Conservation (phyloP, 495 filamentous ascomycete genomes). For the Neurospora sp. region DNA sequence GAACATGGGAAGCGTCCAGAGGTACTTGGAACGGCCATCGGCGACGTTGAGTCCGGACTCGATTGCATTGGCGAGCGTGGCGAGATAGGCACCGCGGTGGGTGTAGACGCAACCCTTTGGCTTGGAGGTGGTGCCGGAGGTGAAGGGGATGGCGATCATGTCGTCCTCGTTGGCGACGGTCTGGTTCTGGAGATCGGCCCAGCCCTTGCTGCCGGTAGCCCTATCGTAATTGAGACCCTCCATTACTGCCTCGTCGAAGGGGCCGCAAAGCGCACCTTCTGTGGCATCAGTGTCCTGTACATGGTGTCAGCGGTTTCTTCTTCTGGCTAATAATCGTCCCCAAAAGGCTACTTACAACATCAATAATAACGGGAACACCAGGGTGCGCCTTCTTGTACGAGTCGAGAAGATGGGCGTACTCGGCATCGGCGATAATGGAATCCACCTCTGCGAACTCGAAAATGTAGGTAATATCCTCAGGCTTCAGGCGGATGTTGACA, state of each 20-base stretch:
- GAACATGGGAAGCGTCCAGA: constrained; percentile 92
- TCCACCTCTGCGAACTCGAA: constrained; percentile 79
- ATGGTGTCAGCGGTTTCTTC: constrained; percentile 1
- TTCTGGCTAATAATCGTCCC: background rate
- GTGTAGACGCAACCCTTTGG: constrained; percentile 95
- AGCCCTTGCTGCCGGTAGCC: constrained; percentile 53
- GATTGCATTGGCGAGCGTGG: constrained; percentile 72
- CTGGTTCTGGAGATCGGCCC: constrained; percentile 64
- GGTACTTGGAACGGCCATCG: constrained; percentile 60
- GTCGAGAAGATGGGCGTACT: constrained; percentile 62
- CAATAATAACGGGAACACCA: constrained; percentile 58
- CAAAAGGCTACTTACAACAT: constrained; percentile 31
- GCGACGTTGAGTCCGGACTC: constrained; percentile 75
- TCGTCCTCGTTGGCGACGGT: constrained; percentile 59
- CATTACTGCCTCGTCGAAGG: constrained; percentile 73
- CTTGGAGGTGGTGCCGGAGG: constrained; percentile 81
- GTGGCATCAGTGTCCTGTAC: constrained; percentile 66
- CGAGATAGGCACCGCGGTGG: constrained; percentile 78
- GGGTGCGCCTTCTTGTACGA: constrained; percentile 50
- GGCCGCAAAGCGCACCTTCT: constrained; percentile 62
- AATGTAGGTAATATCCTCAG: constrained; percentile 83
- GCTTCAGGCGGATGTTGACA: constrained; percentile 85
- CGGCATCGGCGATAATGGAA: constrained; percentile 75
- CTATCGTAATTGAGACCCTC: constrained; percentile 68
- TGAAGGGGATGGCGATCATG: constrained; percentile 72